Conservation (phyloP, 1,284 basidiomycete species). For the Ganoderma leucocontextum region DNA sequence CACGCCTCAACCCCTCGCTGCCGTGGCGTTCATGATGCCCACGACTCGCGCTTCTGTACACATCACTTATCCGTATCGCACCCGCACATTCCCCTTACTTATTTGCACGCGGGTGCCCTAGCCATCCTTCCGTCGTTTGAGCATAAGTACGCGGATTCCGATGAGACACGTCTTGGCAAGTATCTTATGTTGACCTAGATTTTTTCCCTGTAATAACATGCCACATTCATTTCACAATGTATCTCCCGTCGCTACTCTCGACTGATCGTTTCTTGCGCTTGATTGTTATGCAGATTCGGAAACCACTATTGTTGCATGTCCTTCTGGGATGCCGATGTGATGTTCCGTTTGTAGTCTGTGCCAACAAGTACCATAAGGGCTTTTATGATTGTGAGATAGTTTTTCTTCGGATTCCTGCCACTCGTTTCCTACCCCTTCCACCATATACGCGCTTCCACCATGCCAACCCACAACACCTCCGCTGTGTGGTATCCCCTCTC, state of each 20-base stretch:
- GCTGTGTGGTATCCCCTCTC: not conserved
- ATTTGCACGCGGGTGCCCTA: not conserved
- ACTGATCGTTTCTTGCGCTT: not conserved
- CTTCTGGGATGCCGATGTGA: not conserved
- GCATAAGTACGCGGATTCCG: not conserved
- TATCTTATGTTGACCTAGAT: slow-evolving; percentile 29
- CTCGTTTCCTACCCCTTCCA: not conserved
- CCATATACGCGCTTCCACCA: not conserved
- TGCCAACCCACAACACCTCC: not conserved
- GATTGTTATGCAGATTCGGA: not conserved
- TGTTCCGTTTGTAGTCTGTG: not conserved
- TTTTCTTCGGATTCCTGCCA: not conserved
- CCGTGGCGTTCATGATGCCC: slow-evolving; percentile 41
- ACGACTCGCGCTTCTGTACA: not conserved
- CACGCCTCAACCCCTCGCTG: slow-evolving; percentile 47
- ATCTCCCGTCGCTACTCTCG: not conserved
- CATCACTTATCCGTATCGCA: not conserved
- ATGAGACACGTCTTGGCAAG: slow-evolving; percentile 9
- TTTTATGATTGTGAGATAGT: not conserved
- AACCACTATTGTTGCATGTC: not conserved
- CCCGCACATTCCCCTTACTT: not conserved
- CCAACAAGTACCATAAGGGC: not conserved
- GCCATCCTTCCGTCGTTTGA: slow-evolving; percentile 3
- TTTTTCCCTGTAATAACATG: slow-evolving; percentile 23
- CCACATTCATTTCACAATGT: not conserved